These are phyloP conservation scores for Rhododendron vialii DNA, from an alignment of 148 eudicot species.

Conservation along the genomic window DNA sequence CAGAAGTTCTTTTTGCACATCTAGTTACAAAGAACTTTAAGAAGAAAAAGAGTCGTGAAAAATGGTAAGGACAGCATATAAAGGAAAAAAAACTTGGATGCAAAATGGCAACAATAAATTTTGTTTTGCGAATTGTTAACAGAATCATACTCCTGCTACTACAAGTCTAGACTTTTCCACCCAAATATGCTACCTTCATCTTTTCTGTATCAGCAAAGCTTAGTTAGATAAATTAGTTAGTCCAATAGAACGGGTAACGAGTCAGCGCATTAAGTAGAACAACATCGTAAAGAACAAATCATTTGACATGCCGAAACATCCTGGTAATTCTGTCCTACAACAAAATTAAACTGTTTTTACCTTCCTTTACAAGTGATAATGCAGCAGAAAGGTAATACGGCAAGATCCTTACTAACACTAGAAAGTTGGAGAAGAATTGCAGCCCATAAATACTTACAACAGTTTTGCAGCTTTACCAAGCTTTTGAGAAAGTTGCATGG, in stretches of 20 bases:
- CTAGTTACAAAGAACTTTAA: background rate
- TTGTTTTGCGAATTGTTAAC: background rate
- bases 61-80: background rate
- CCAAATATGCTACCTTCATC: background rate
- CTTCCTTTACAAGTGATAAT: background rate
- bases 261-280: background rate
- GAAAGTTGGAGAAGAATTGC: background rate
- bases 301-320: background rate
- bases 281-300: background rate
- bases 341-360: background rate
- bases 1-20: background rate
- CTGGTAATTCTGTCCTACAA: background rate
- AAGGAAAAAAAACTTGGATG: background rate
- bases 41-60: background rate
- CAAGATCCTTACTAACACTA: background rate
- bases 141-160: background rate
- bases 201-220: background rate
- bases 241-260: too few species aligned
- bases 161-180: background rate
- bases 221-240: too few species aligned
- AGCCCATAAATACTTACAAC: background rate
- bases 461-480: conserved; percentile 5
- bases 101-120: background rate
- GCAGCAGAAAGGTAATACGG: background rate
- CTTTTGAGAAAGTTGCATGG: background rate